Percentiles rank a stretch among this genome's conserved stretches.
These are phyloP conservation scores for Aureobasidium sp. DNA, from an alignment of 2,329 filamentous ascomycete species.

Conservation along the genomic window DNA sequence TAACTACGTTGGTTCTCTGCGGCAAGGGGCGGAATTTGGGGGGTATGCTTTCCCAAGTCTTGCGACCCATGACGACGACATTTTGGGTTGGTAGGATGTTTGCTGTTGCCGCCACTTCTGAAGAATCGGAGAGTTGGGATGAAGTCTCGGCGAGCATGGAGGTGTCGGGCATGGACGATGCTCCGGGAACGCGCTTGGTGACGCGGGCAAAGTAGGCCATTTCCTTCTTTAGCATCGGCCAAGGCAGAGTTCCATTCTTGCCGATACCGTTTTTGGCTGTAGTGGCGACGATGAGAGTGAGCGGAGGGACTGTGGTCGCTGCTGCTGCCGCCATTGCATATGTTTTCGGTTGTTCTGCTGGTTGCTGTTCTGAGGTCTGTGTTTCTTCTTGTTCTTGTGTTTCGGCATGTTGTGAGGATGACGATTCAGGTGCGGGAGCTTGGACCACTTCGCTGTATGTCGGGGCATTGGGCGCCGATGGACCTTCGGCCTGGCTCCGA, in stretches of 20 bases:
- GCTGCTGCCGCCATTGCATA: constrained; percentile 11
- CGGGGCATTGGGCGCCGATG: not conserved
- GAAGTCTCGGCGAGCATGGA: not conserved
- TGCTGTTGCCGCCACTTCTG: constrained; percentile 2
- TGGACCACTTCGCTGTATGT: constrained; percentile 7
- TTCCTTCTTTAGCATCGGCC: constrained; percentile 81
- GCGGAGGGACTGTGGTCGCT: constrained; percentile 22
- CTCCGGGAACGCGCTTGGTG: constrained; percentile 59
- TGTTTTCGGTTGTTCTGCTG: not conserved
- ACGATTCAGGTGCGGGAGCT: constrained; percentile 4
- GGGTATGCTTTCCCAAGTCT: constrained; percentile 92
- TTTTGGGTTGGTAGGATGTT: constrained; percentile 28
- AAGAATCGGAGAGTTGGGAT: constrained; percentile 13
- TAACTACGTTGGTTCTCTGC: constrained; percentile 72
- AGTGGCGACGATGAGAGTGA: constrained; percentile 91
- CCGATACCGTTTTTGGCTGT: constrained; percentile 88
- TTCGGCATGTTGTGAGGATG: constrained; percentile 1
- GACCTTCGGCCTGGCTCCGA: not conserved
- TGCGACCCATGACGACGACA: constrained; percentile 93
- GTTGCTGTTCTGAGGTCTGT: not conserved
- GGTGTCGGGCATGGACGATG: constrained; percentile 19
- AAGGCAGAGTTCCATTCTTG: constrained; percentile 68
- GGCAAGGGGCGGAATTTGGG: constrained; percentile 69
- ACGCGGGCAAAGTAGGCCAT: constrained; percentile 94
- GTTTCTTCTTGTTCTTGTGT: not conserved